These are phyloP conservation scores for Cutaneotrichosporon curvatum DNA, from an alignment of 1,284 basidiomycete species.

Conservation along the genomic window DNA sequence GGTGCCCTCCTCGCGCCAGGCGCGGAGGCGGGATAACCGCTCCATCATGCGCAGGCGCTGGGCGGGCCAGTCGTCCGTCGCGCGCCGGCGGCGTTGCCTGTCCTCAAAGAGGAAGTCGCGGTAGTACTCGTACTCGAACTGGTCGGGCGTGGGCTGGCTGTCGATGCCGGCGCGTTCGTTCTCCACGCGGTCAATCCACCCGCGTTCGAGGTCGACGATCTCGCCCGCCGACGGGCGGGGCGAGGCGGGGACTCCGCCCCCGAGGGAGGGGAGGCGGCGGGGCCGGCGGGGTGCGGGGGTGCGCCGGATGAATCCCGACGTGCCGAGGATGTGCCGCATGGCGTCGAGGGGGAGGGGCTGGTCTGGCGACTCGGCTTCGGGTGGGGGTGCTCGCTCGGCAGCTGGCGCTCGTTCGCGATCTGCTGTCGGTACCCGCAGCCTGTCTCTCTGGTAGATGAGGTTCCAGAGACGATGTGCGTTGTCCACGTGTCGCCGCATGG, in stretches of 20 bases:
- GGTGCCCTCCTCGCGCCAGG: too few relatives aligned
- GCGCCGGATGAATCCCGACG: slow-evolving; percentile 1
- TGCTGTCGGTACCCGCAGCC: background rate
- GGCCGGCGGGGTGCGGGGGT: background rate
- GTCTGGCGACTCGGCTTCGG: background rate
- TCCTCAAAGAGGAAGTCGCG: slow-evolving; percentile 11
- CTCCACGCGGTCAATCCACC: slow-evolving; percentile 5
- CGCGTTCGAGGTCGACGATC: slow-evolving; percentile 4
- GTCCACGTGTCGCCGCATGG: slow-evolving; percentile 12
- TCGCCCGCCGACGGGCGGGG: background rate
- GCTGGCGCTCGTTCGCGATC: too few relatives aligned
- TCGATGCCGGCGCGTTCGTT: background rate
- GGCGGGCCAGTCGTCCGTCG: slow-evolving; percentile 2
- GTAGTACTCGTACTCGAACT: slow-evolving; percentile 12
- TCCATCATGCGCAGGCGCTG: slow-evolving; percentile 2
- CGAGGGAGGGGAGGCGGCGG: background rate
- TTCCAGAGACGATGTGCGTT: slow-evolving; percentile 12
- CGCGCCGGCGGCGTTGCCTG: background rate
- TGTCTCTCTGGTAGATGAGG: slow-evolving; percentile 2
- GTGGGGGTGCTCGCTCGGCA: background rate
- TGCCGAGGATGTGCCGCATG: slow-evolving; percentile 1
- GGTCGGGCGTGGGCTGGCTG: background rate
- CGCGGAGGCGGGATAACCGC: background rate
- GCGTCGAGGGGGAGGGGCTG: background rate
- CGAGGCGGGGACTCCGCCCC: background rate